A percentile compares a stretch with the other conserved stretches of the same genome.
These are phyloP conservation scores for Sapria himalayana DNA, from an alignment of 345 rosid genomes.

Conservation along the genomic window DNA sequence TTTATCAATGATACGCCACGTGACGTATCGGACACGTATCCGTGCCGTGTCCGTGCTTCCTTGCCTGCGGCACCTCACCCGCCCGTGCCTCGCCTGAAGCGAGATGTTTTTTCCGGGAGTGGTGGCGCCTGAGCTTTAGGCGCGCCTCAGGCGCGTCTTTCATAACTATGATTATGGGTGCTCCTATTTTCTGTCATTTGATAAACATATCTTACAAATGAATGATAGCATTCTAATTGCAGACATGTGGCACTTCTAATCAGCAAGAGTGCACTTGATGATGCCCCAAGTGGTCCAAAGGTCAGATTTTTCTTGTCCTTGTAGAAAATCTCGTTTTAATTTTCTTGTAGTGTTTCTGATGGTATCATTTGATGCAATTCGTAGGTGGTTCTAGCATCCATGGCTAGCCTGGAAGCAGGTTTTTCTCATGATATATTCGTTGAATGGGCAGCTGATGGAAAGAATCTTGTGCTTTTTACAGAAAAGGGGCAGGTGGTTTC, in stretches of 20 bases:
- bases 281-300: conserved; percentile 83
- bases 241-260: conserved; percentile 69
- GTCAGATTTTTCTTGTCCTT: conserved; percentile 16
- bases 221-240: no score
- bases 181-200: no score
- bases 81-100: no score
- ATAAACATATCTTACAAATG: no score
- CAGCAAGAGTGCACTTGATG: conserved; percentile 79
- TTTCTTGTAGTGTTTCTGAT: conserved; percentile 2
- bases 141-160: no score
- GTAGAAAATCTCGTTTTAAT: conserved; percentile 2
- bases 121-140: no score
- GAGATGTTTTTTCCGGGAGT: no score
- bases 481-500: conserved; percentile 83
- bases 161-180: no score
- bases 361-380: conserved; percentile 9
- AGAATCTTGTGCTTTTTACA: conserved; percentile 74
- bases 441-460: conserved; percentile 80
- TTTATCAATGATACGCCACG: no score
- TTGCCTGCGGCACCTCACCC: no score
- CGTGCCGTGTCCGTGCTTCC: no score
- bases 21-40: no score
- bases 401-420: conserved; percentile 96
- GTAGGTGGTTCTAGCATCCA: conserved; percentile 85
- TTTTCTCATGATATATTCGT: conserved; percentile 90